Percentiles rank a stretch among this genome's conserved stretches.
phyloP scores from a whole-genome alignment of 352 stramenopile genomes.

The Globisporangium alternatum region DNA sequence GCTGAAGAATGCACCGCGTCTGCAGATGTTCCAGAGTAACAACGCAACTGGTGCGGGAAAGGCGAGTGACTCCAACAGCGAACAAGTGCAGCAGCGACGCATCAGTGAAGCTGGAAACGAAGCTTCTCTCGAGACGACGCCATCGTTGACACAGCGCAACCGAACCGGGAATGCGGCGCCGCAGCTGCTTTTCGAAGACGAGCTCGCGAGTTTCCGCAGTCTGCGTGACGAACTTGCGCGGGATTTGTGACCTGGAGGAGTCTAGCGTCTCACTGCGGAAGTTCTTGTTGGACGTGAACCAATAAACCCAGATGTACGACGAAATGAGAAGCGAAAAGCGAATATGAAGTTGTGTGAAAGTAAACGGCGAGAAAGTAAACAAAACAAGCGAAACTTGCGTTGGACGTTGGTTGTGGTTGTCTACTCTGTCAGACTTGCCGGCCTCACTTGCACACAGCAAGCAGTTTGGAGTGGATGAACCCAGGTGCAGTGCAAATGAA shows the following conservation, averaged over 20 bases:
- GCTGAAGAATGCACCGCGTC: slow-evolving; percentile 68
- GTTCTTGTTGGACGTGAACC: not conserved
- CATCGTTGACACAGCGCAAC: slow-evolving; percentile 1
- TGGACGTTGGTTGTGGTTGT: not conserved
- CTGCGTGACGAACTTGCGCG: slow-evolving; percentile 66
- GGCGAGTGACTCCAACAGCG: not conserved
- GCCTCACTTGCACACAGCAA: too few species aligned
- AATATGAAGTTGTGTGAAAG: not conserved
- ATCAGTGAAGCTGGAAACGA: not conserved
- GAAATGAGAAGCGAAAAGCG: not conserved
- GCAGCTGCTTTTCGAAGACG: slow-evolving; percentile 66
- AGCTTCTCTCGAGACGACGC: not conserved
- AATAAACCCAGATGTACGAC: not conserved
- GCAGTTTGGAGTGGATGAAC: too few species aligned
- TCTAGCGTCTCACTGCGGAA: not conserved
- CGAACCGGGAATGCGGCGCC: slow-evolving; percentile 1
- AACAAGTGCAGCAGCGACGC: not conserved
- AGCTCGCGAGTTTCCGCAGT: slow-evolving; percentile 66
- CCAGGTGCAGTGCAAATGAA: too few species aligned
- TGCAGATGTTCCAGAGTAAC: slow-evolving; percentile 30
- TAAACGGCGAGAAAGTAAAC: not conserved
- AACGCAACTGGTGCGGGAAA: not conserved
- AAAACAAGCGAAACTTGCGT: not conserved
- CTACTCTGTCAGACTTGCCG: not conserved
- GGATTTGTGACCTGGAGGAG: slow-evolving; percentile 18